Percentiles rank a stretch among this genome's conserved stretches.
These are phyloP conservation scores for Backusella liffmaniae DNA, from an alignment of 192 early-diverging fungal species.

Conservation along the genomic window DNA sequence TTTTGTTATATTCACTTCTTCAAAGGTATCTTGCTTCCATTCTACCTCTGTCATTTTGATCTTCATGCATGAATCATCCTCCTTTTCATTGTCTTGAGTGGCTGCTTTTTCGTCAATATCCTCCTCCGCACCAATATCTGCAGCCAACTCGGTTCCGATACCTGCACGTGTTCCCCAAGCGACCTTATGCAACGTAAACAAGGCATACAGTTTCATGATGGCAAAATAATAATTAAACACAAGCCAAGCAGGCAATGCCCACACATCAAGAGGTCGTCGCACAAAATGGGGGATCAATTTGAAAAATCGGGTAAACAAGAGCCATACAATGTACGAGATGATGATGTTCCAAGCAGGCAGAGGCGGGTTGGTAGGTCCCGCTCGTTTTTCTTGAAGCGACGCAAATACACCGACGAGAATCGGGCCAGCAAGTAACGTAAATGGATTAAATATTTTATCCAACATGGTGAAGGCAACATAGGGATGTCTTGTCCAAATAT, in stretches of 20 bases:
- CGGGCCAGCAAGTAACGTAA: slow-evolving; percentile 66
- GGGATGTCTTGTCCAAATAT: slow-evolving; percentile 64
- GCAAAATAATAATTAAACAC: slow-evolving; percentile 73
- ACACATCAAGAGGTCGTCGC: slow-evolving; percentile 60
- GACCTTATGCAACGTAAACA: slow-evolving; percentile 69
- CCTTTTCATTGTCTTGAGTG: neutral
- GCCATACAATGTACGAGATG: slow-evolving; percentile 60
- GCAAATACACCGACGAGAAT: slow-evolving; percentile 56
- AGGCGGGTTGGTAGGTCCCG: slow-evolving; percentile 21
- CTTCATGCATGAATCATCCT: neutral
- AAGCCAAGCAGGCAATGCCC: slow-evolving; percentile 63
- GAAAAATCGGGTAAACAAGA: slow-evolving; percentile 61
- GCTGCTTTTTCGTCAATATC: neutral
- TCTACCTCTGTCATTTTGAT: neutral
- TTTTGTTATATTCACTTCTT: neutral
- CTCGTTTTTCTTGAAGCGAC: slow-evolving; percentile 34
- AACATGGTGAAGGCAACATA: slow-evolving; percentile 76
- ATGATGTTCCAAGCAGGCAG: slow-evolving; percentile 62
- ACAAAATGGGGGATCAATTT: slow-evolving; percentile 68
- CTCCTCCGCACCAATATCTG: slow-evolving; percentile 24
- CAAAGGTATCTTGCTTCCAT: neutral
- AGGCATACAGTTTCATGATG: slow-evolving; percentile 65
- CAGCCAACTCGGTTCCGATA: slow-evolving; percentile 31
- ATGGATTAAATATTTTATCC: slow-evolving; percentile 74
- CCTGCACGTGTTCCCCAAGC: slow-evolving; percentile 71